These are phyloP conservation scores for Cochlearia excelsa DNA, from an alignment of 345 rosid species.

Conservation along the genomic window DNA sequence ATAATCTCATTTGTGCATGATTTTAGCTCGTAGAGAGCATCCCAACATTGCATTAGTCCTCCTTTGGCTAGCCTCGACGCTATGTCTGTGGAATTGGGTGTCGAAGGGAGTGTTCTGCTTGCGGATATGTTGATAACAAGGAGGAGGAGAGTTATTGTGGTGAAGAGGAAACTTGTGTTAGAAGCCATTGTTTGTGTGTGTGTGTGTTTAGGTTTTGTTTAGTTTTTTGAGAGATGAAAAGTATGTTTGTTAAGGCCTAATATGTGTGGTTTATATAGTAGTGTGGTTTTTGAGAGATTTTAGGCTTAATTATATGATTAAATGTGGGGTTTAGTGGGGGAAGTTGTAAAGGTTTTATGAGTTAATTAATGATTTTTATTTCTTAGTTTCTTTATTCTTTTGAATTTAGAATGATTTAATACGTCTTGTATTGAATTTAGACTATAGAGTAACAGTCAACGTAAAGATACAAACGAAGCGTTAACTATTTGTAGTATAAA, in stretches of 20 bases:
- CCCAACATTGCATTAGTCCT: conserved; percentile 59
- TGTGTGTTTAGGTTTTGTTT: not conserved
- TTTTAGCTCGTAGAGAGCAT: conserved; percentile 53
- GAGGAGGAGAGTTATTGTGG: conserved; percentile 21
- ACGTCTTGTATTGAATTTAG: not conserved
- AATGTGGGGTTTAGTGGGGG: conserved; percentile 5
- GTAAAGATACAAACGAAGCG: not conserved
- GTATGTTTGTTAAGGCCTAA: not conserved
- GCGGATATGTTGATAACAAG: conserved; percentile 10
- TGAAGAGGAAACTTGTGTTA: conserved; percentile 24
- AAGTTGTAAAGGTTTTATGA: conserved; percentile 1
- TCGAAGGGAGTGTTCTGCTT: conserved; percentile 1
- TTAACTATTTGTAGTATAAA: conserved; percentile 21
- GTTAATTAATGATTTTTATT: not conserved
- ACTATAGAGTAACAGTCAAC: not conserved
- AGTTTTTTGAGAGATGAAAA: not conserved
- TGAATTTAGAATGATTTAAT: not conserved
- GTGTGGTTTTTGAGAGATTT: not conserved
- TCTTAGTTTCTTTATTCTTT: not conserved
- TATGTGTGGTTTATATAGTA: not conserved
- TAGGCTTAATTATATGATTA: not conserved
- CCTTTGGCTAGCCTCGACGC: conserved; percentile 37
- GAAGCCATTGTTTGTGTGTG: conserved; percentile 12
- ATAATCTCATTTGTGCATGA: conserved; percentile 61
- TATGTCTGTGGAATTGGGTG: conserved; percentile 14